Evolutionary conservation across 2,329 filamentous ascomycete species (phyloP), one percentile per base, ranked within the genome.

Genomic region (Helotiales sp.): DNA sequence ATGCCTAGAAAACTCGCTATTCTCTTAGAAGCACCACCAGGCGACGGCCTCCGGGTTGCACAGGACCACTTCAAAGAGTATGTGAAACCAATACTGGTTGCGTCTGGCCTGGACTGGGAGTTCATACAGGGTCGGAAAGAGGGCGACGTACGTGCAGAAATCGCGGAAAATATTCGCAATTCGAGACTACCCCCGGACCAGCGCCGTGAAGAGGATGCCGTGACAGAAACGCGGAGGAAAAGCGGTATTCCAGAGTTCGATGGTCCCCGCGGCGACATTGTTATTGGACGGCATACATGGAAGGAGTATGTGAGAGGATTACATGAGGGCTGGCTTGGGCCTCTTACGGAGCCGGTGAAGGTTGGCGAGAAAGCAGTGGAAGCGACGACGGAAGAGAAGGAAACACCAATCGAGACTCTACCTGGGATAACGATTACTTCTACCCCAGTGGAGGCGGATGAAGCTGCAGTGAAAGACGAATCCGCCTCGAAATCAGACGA

Each of bases 51-150:
- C 54, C 84, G 92, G 56, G 76, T 84, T 40, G 90, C 93, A n/a
- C 89, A 96, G 67, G 92, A 98, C 66, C 93, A 98, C 75, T 99
- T 96, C 74, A 88, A 92, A 69, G 91, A 96, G 72, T 99, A 97
- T 71, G 84, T 97, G 42, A 98, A 98, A 79, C 95, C 95, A 1
- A 83, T 99, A 25, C 77, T 99, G 36, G 90, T 95, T 3, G 89
- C 91, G 2, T 93, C 91, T 1, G 93, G 93, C 0, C 77, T 98
- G 70, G 95, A 99, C 73, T 98, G 96, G 86, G 93, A 97, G 68
- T 96, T 97, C 57, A 84, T 98, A 5, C 93, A 98, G 75, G 95
- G 93, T 5, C 81, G 93, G 53, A 87, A 88, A 71, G 90, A 97
- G 77, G 95, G 95, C n/a, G 93, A 99, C 70, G 85, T 99, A 44